Evolutionary conservation across 345 rosid species (phyloP).

Genomic region (Populus alba): DNA sequence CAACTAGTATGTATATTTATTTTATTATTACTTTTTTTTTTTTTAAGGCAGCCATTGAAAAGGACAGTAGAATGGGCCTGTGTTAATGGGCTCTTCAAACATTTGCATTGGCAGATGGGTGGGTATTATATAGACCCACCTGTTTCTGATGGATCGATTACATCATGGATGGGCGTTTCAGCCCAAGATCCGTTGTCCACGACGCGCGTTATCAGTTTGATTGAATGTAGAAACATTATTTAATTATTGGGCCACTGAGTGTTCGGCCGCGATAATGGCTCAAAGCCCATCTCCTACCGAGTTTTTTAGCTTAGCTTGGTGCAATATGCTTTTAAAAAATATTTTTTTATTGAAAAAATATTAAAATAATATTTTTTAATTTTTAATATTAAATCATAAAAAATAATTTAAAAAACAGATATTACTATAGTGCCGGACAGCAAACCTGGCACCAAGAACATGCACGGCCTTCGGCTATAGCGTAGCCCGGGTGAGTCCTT

Average conservation of each 20-base stretch:
- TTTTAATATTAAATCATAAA: too few species aligned
- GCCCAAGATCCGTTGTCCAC: neutral
- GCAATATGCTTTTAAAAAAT: slow-evolving; percentile 15
- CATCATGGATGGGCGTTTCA: neutral
- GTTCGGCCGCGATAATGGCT: slow-evolving; percentile 47
- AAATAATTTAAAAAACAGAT: too few species aligned
- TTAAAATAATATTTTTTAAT: too few species aligned
- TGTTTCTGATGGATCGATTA: too few species aligned
- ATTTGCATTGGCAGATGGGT: neutral
- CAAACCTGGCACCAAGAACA: slow-evolving; percentile 85
- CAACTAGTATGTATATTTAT: neutral
- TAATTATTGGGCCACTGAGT: too few species aligned
- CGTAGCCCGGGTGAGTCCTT: slow-evolving; percentile 71
- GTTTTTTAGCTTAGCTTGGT: slow-evolving; percentile 77
- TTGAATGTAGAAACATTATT: too few species aligned
- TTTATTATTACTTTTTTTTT: neutral
- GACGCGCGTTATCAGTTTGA: too few species aligned
- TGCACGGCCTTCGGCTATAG: slow-evolving; percentile 92
- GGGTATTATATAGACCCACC: neutral
- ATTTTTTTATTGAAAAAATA: too few species aligned
- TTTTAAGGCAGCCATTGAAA: neutral
- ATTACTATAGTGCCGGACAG: too few species aligned
- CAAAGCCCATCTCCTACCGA: slow-evolving; percentile 64
- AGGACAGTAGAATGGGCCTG: neutral
- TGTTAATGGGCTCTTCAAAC: neutral